phyloP scores from a whole-genome alignment of 1,284 basidiomycete species.

The Puccinia novopanici region DNA sequence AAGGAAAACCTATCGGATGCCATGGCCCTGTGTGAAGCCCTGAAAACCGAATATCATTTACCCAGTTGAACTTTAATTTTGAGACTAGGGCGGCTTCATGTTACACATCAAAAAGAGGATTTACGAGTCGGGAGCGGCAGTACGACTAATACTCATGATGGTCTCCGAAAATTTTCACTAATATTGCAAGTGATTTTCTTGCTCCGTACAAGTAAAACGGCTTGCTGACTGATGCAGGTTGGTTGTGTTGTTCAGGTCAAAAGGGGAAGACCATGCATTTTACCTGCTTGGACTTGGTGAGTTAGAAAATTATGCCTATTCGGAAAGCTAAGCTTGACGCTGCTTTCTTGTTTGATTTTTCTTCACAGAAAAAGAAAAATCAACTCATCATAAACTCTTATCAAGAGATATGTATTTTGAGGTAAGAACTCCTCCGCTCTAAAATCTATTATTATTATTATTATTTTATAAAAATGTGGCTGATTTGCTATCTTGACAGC shows the following conservation, averaged over 20 bases:
- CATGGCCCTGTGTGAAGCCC: constrained; percentile 51
- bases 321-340: neutral
- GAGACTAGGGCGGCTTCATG: constrained; percentile 52
- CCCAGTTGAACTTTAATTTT: constrained; percentile 52
- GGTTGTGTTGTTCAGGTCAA: constrained; percentile 51
- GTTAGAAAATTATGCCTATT: constrained; percentile 1
- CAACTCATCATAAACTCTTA: constrained; percentile 54
- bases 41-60: constrained; percentile 44
- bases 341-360: neutral
- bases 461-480: neutral
- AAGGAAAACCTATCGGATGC: constrained; percentile 54
- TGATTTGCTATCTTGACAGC: neutral
- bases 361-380: constrained; percentile 55
- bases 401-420: constrained; percentile 55
- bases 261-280: constrained; percentile 56
- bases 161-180: constrained; percentile 52
- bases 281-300: constrained; percentile 55
- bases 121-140: constrained; percentile 44
- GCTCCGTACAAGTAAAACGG: no score
- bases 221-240: neutral
- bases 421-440: neutral
- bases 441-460: neutral
- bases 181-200: constrained; percentile 48
- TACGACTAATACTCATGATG: constrained; percentile 21
- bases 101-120: constrained; percentile 51